Base-by-base conservation (phyloP, 768 basidiomycete genomes). In the Pleurotus pulmonarius region DNA sequence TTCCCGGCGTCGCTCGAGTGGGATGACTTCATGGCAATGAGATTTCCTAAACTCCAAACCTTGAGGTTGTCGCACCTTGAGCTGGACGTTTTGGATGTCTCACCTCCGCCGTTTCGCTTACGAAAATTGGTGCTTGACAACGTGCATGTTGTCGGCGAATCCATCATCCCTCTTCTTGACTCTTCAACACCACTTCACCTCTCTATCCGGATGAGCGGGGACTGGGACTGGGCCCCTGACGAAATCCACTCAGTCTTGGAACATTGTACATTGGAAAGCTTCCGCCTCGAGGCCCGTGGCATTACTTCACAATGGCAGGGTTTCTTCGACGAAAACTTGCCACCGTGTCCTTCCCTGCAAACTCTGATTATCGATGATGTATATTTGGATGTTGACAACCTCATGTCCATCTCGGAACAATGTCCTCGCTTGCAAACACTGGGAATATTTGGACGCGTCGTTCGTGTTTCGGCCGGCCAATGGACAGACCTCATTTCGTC, bases 21-120 rank as follows among this genome's bases (percentile, higher is more conserved):
- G 82, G 80, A 83, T 61, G 80, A 83, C 51, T 67, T 66, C 38
- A 64, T 82, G n/a, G 69, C 73, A 2, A 74, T 72, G 65, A 72
- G 69, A 45, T 82, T 83, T 59, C 67, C 73, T 7, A 71, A 65
- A 55, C 72, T 83, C 26, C 68, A 64, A 59, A 71, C 62, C 41
- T 70, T 85, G 55, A 70, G 70, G 37, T 66, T 83, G 26, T 73
- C 73, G 34, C 62, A 74, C 57, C 61, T 81, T 20, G 73, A 78
- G 46, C 72, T 83, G 45, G 73, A 76, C 49, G 69, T 83, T 46
- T 62, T 70, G 20, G 63, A 66, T 11, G 9, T 37, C 22, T n/a
- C 51, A 9, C 24, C 51, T 1, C 51, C 51, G 41, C 64, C 68
- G n/a, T 64, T 69, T 38, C 63, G 71, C 39, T 74, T 69, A 52